A percentile compares a stretch with the other conserved stretches of the same genome.
Conservation (phyloP, 2,329 filamentous ascomycete species). For the Trichoderma atrobrunneum region DNA sequence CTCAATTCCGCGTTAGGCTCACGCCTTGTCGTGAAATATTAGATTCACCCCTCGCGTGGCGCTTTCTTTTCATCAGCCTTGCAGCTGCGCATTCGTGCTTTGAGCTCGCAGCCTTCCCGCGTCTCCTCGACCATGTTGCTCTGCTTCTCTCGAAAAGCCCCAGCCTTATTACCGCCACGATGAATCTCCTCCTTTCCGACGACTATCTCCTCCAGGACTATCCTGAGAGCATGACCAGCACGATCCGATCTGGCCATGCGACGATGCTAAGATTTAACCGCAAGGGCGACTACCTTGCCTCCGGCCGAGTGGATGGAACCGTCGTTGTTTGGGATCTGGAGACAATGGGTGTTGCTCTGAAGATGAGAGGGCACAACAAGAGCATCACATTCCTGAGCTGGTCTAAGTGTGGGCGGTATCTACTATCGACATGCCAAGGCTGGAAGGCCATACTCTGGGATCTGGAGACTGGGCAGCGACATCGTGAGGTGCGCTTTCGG, state of each 20-base stretch:
- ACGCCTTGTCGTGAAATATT: slow-evolving; percentile 3
- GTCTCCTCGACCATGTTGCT: slow-evolving; percentile 20
- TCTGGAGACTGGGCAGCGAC: slow-evolving; percentile 63
- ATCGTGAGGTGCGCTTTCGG: slow-evolving; percentile 85
- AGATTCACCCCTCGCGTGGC: slow-evolving; percentile 13
- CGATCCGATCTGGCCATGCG: slow-evolving; percentile 70
- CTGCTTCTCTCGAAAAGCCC: slow-evolving; percentile 20
- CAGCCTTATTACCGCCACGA: slow-evolving; percentile 29
- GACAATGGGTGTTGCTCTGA: slow-evolving; percentile 93
- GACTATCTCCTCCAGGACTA: slow-evolving; percentile 73
- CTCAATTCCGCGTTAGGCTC: not conserved
- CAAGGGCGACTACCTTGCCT: slow-evolving; percentile 90
- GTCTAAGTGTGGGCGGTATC: slow-evolving; percentile 86
- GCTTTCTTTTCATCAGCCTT: slow-evolving; percentile 33
- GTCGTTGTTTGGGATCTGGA: slow-evolving; percentile 97
- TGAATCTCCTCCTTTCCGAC: slow-evolving; percentile 61
- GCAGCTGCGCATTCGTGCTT: slow-evolving; percentile 24
- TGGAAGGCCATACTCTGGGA: slow-evolving; percentile 98
- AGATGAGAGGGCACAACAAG: slow-evolving; percentile 86
- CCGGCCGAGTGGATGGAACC: slow-evolving; percentile 88
- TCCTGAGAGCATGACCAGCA: slow-evolving; percentile 84
- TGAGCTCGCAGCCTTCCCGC: slow-evolving; percentile 20
- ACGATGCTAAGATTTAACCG: slow-evolving; percentile 82
- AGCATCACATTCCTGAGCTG: slow-evolving; percentile 94
- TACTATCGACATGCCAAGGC: slow-evolving; percentile 89